Percentiles rank a stretch among this genome's conserved stretches.
Conservation (phyloP, 176 grass and related monocot genomes). For the Hsuehochloa calcarea region DNA sequence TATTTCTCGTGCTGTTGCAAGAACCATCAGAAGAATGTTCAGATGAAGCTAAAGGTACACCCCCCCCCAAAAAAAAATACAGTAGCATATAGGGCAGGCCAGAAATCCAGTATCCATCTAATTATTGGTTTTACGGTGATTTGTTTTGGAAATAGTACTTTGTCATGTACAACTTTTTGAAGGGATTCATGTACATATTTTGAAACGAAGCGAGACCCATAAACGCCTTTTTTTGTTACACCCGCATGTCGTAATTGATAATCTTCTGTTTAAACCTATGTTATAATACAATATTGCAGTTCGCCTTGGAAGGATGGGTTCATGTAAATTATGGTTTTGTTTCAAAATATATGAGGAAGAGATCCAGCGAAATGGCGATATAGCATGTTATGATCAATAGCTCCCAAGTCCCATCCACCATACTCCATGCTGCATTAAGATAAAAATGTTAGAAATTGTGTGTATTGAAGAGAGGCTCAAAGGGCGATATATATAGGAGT, state of each 20-base stretch:
- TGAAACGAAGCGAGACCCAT: not conserved
- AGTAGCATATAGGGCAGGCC: not conserved
- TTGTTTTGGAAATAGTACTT: not conserved
- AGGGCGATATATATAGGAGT: too few species aligned
- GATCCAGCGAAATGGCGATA: not conserved
- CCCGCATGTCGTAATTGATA: not conserved
- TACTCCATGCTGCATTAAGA: not conserved
- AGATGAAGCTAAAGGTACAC: conserved; percentile 36
- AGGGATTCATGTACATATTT: conserved; percentile 25
- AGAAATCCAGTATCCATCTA: not conserved
- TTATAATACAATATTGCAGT: not conserved
- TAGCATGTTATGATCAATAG: not conserved
- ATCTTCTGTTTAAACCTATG: not conserved
- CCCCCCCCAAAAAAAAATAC: too few species aligned
- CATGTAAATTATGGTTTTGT: not conserved
- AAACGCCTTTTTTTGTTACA: not conserved
- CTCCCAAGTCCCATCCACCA: not conserved
- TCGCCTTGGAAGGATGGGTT: not conserved
- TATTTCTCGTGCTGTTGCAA: conserved; percentile 75
- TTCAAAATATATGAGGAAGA: conserved; percentile 1
- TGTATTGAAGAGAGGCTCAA: too few species aligned
- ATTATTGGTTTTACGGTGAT: not conserved
- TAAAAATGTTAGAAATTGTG: too few species aligned
- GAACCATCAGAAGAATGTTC: conserved; percentile 78
- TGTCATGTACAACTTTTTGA: conserved; percentile 1